Evolutionary conservation across 495 filamentous ascomycete genomes (phyloP).

Genomic region (Lophiotrema nucula): DNA sequence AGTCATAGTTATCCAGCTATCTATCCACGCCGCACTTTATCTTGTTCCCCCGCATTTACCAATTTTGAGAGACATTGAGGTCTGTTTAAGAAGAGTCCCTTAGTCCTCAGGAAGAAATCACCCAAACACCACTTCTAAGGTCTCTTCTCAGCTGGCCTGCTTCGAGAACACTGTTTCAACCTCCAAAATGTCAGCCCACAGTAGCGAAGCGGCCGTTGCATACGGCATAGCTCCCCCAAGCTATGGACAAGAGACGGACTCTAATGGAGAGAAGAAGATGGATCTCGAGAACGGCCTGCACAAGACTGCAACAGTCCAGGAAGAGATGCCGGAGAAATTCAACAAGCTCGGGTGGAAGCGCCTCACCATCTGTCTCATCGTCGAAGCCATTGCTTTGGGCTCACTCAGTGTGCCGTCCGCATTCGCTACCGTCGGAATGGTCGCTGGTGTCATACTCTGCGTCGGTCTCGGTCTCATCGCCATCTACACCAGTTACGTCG

Average conservation of each 20-base stretch:
- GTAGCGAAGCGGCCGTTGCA: too few species aligned
- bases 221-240: background rate
- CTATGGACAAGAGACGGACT: background rate
- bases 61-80: too few species aligned
- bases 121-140: too few species aligned
- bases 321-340: background rate
- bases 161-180: too few species aligned
- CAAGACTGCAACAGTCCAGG: background rate
- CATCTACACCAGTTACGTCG: slow-evolving; percentile 75
- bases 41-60: too few species aligned
- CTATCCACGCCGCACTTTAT: too few species aligned
- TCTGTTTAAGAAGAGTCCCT: too few species aligned
- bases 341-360: slow-evolving; percentile 20
- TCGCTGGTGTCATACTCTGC: slow-evolving; percentile 54
- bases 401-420: slow-evolving; percentile 37
- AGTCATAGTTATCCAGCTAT: too few species aligned
- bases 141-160: too few species aligned
- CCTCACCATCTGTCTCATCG: slow-evolving; percentile 41
- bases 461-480: slow-evolving; percentile 62
- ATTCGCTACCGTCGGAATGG: slow-evolving; percentile 36
- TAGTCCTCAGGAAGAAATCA: too few species aligned
- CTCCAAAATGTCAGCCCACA: too few species aligned
- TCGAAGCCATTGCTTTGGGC: slow-evolving; percentile 42
- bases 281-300: background rate
- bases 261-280: background rate